Base-by-base conservation (phyloP, 257 asterid genomes). In the Pogostemon cablin region DNA sequence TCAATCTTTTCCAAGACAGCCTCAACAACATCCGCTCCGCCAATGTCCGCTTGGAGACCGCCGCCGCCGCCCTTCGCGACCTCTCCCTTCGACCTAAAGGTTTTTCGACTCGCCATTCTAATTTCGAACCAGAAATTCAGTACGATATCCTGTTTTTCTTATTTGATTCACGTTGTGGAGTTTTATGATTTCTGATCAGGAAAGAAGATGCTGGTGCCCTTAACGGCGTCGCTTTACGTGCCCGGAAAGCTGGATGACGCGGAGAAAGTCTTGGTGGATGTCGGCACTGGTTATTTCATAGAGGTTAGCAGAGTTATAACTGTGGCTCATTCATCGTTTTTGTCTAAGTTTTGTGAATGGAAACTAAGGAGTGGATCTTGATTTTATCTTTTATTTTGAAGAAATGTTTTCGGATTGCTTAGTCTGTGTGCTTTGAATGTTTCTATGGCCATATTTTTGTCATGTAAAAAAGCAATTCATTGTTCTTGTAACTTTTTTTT, bases 261-360 rank as follows among this genome's bases (percentile, higher is more conserved):
- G 48, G 90, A 88, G 75, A 92, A 92, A 78, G 98, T 92, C 46
- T 77, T 92, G 79, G 96, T 92, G 7, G 98, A 92, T 78, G 96
- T 92, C 2, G 98, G 98, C 75, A 92, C 98, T 57, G 98, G 98
- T 55, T 92, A 92, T 53, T 92, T 90, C 85, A 85, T 92, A 43
- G 95, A 92, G 98, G 98, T 92, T 53, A 62, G 58, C 56, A 3
- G 49, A 12, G 41, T 15, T 40, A 4, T 62, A 1, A 1, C 15
- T 62, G 2, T 40, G 17, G 38, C 37, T 61, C 12, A 32, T 53
- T 17, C 44, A 46, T 39, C 42, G 2, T 60, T 56, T 3, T 3
- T 25, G 7, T 40, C 6, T 54, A 4, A 35, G 53, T 17, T 20
- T 40, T n/a, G 59, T 48, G 2, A 6, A 3, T 38, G 0, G 59